Conservation (phyloP, 495 filamentous ascomycete genomes). For the Penicilliopsis zonata region DNA sequence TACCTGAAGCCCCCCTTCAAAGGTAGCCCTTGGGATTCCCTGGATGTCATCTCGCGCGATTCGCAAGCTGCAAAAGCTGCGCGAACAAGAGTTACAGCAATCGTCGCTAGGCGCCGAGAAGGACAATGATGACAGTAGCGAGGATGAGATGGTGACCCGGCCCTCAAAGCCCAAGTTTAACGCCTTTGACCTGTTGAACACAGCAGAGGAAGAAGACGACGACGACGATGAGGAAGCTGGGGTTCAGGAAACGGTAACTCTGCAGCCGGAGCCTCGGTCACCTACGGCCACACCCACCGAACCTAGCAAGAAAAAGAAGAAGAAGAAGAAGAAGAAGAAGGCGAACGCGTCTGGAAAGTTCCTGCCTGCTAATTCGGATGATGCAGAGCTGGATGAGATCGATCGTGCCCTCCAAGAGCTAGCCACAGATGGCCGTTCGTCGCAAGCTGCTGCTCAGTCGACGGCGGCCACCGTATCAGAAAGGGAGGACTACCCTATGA, state of each 20-base stretch:
- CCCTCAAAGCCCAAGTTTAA: constrained; percentile 32
- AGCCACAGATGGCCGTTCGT: constrained; percentile 13
- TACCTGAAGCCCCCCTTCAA: no score
- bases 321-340: constrained; percentile 39
- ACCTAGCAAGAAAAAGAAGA: constrained; percentile 26
- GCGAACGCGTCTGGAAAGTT: constrained; percentile 5
- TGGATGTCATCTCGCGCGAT: constrained; percentile 74
- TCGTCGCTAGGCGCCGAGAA: constrained; percentile 20
- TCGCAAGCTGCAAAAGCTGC: constrained; percentile 58
- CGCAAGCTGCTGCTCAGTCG: constrained; percentile 8
- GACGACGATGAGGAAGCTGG: constrained; percentile 22
- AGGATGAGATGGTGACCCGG: constrained; percentile 26
- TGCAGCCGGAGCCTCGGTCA: constrained; percentile 7
- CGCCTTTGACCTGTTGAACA: constrained; percentile 38
- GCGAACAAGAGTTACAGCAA: constrained; percentile 50
- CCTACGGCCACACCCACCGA: constrained; percentile 9
- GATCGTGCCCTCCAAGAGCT: constrained; percentile 66
- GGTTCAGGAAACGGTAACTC: constrained; percentile 12
- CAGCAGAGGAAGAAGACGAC: constrained; percentile 52
- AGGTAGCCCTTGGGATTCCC: constrained; percentile 1
- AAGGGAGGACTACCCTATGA: constrained; percentile 33
- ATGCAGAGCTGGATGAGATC: constrained; percentile 61
- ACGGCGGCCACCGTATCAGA: constrained; percentile 16
- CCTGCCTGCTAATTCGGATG: constrained; percentile 8
- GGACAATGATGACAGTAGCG: constrained; percentile 39